Base-by-base conservation (phyloP, 176 grass and related monocot genomes). In the Neostapfia colusana region DNA sequence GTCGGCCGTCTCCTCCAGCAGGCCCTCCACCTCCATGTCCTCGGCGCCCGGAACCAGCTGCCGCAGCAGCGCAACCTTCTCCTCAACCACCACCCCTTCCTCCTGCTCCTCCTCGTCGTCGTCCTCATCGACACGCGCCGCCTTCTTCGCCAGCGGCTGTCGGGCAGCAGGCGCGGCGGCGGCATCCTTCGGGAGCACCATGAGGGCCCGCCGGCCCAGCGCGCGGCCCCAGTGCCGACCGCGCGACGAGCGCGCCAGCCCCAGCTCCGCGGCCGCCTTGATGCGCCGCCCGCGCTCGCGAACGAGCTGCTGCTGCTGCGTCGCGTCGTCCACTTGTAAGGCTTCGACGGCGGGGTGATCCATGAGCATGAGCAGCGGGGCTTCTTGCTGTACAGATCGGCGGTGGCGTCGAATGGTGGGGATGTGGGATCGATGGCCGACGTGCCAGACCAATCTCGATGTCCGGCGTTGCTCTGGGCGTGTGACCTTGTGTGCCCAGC, bases 1-100 rank as follows among this genome's bases (percentile, higher is more conserved):
- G 81, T 90, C 93, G 2, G 89, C 93, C 51, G 93, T 92, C 87
- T 96, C 93, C 45, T 96, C 89, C 39, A 96, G 79, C 62, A 96
- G 61, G 20, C 66, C 79, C 21, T 96, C 93, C 53, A 85, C 78
- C 17, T 74, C 78, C 84, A 92, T 76, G 31, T 68, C 87, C 44
- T 92, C 84, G 36, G 89, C 89, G 35, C 89, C 89, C 0, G 93
- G 93, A n/a, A 96, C 89, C 78, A 96, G 42, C 64, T 17, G 88
- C 54, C 86, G 93, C 78, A 92, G 87, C 49, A 83, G 40, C 46
- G 55, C 79, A 67, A 96, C 84, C 70, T 80, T 89, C 56, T 68
- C 82, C 45, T 85, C 81, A 8, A 88, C 58, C 45, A 63, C 78
- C 27, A 20, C 72, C 43, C 44, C 88, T n/a, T 83, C 85, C 0